Evolutionary conservation across 1,284 basidiomycete genomes (phyloP).

Genomic region (Xerocomus amazonicus): DNA sequence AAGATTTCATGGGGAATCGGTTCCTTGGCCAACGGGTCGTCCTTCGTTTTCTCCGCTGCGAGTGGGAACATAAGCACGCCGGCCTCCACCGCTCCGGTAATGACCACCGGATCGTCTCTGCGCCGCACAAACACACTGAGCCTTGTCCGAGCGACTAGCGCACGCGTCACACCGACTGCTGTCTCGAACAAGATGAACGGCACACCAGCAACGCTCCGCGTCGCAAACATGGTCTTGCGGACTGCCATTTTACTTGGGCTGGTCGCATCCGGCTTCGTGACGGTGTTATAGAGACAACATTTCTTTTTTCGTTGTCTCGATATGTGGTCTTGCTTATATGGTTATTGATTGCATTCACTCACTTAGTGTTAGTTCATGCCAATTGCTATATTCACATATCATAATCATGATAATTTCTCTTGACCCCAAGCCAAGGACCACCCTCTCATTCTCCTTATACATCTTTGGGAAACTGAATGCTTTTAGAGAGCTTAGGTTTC

Average conservation of each 20-base stretch:
- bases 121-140: background rate
- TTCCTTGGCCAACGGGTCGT: conserved; percentile 44
- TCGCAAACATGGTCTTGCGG: conserved; percentile 8
- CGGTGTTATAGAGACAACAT: conserved; percentile 17
- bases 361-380: no score
- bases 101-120: background rate
- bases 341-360: no score
- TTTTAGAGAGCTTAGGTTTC: no score
- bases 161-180: background rate
- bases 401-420: no score
- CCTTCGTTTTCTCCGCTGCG: conserved; percentile 25
- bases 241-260: conserved; percentile 18
- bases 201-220: conserved; percentile 2
- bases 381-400: no score
- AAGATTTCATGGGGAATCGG: conserved; percentile 72
- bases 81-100: background rate
- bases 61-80: background rate
- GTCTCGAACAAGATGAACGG: conserved; percentile 9
- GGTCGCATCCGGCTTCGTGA: conserved; percentile 18
- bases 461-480: no score
- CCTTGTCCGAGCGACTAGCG: background rate
- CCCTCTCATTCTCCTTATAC: no score
- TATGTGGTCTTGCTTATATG: no score
- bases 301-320: no score
- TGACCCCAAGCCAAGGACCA: no score